Base-by-base conservation (phyloP, 495 filamentous ascomycete species). In the Clavariopsis aquatica region DNA sequence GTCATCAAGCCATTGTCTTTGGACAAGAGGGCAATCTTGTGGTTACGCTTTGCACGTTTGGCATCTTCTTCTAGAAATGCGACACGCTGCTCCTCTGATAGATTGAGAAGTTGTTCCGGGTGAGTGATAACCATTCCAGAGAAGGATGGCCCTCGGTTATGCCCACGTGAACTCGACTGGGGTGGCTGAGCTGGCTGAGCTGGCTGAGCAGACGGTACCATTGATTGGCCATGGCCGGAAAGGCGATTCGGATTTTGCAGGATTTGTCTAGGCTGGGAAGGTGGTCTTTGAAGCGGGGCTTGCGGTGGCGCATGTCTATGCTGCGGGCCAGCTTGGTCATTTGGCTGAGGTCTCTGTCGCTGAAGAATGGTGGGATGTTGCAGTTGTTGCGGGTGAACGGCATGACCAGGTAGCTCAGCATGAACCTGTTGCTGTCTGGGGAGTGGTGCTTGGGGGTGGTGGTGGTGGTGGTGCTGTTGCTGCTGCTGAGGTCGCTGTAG, bases 1-100 rank as follows among this genome's bases (percentile, higher is more conserved):
- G 95, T 98, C 94, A 99, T 99, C 58, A 99, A 74, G 26, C 94
- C 95, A 72, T 99, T 98, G 70, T 95, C 93, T 69, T 87, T 90
- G 8, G 95, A 96, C 24, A 99, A 79, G 24, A 94, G 83, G 70
- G 90, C 91, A 57, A 99, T 99, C 79, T 99, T 99, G 79, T 98
- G 93, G 72, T 98, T 98, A 29, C 94, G 86, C 78, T 99, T 99
- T 2, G 95, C 90, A 49, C 95, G 85, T 76, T 92, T 96, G 10
- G 93, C 92, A 73, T 98, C 94, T 68, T 96, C 94, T 63, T 89
- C 84, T 60, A 96, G 74, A 72, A 90, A 96, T 15, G 86, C 83
- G 17, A 86, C 81, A 63, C 92, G 91, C 52, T 88, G 82, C 46
- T 91, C 88, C 62, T 93, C 88, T n/a, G 87, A 84, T 53, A 96